Percentiles rank a stretch among this genome's conserved stretches.
phyloP scores from a whole-genome alignment of 345 rosid genomes.

The Lumnitzera littorea region DNA sequence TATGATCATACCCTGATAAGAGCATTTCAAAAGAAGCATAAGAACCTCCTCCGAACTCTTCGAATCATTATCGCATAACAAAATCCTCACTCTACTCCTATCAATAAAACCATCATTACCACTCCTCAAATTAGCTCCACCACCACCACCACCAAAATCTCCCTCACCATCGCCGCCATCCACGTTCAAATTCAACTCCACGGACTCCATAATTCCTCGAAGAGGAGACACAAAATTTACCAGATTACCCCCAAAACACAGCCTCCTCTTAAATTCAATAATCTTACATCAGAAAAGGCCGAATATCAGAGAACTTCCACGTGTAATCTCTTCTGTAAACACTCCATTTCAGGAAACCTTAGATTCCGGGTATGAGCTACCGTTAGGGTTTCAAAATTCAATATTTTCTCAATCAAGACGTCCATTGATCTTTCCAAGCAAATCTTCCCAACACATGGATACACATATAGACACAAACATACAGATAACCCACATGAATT shows the following conservation, averaged over 20 bases:
- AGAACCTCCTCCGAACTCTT: slow-evolving; percentile 67
- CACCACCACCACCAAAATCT: slow-evolving; percentile 14
- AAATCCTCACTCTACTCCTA: slow-evolving; percentile 94
- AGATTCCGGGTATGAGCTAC: background rate
- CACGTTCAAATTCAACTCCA: slow-evolving; percentile 47
- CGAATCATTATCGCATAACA: slow-evolving; percentile 83
- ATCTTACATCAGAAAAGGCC: slow-evolving; percentile 1
- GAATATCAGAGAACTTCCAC: slow-evolving; percentile 36
- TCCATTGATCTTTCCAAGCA: background rate
- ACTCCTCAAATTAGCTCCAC: slow-evolving; percentile 18
- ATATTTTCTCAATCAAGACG: background rate
- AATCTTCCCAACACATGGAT: background rate
- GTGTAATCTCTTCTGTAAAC: slow-evolving; percentile 3
- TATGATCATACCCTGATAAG: slow-evolving; percentile 73
- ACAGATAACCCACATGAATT: background rate
- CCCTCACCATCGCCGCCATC: slow-evolving; percentile 4
- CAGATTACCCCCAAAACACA: background rate
- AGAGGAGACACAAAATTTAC: slow-evolving; percentile 1
- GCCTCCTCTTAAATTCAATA: background rate
- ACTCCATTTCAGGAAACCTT: background rate
- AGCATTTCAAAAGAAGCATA: slow-evolving; percentile 75
- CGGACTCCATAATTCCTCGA: slow-evolving; percentile 30
- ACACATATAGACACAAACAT: too few relatives aligned
- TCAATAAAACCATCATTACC: slow-evolving; percentile 83
- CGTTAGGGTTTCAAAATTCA: background rate